These are phyloP conservation scores for Dalbergia oliveri DNA, from an alignment of 306 rosid genomes.

Conservation along the genomic window DNA sequence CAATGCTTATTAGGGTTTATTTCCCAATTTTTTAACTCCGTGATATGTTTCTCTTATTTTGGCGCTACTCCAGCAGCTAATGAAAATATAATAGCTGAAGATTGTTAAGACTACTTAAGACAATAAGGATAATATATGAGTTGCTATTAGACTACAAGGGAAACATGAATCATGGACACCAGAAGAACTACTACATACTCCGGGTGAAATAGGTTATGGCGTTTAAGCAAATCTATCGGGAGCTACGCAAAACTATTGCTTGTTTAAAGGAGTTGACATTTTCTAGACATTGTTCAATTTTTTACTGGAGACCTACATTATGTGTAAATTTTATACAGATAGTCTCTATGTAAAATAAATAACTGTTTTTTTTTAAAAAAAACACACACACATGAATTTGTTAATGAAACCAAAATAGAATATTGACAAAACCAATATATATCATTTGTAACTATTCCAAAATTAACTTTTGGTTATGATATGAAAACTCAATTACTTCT, in stretches of 20 bases:
- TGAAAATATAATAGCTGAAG: background rate
- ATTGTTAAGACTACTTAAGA: background rate
- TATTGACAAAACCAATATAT: background rate
- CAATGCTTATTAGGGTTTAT: no score
- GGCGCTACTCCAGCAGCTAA: background rate
- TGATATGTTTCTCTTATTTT: background rate
- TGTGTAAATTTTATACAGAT: background rate
- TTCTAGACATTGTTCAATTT: background rate
- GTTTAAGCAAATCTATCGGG: background rate
- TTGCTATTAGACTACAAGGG: background rate
- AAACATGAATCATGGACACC: background rate
- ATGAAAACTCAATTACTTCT: background rate
- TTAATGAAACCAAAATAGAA: background rate
- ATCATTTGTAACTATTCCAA: background rate
- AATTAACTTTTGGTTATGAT: background rate
- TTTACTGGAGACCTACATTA: background rate
- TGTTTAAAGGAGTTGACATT: background rate
- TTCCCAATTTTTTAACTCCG: constrained; percentile 33
- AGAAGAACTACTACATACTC: background rate
- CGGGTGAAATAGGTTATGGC: background rate
- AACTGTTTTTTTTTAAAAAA: no score
- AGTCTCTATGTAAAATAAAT: background rate
- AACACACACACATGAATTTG: background rate
- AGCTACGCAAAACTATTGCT: background rate
- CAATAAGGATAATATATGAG: background rate